phyloP scores from a whole-genome alignment of 805 yeast genomes.

The Huiozyma sinensis region DNA sequence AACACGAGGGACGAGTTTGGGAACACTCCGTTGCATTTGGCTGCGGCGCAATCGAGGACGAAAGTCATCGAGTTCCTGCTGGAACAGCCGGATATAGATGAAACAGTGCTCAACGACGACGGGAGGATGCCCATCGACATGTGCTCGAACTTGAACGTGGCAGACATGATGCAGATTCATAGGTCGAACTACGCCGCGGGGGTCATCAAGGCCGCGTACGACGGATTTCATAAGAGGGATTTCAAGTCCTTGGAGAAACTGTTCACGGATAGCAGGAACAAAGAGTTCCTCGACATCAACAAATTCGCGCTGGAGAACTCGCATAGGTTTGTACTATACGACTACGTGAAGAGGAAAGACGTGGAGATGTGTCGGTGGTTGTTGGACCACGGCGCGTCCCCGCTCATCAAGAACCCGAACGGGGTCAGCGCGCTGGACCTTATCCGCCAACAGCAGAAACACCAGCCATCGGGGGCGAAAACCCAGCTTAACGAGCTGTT shows the following conservation, averaged over 20 bases:
- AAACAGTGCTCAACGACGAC: constrained; percentile 61
- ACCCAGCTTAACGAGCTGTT: constrained; percentile 46
- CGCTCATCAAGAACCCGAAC: constrained; percentile 68
- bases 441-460: constrained; percentile 32
- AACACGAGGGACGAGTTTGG: constrained; percentile 73
- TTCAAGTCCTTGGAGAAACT: constrained; percentile 52
- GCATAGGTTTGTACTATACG: constrained; percentile 86
- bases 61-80: constrained; percentile 67
- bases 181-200: constrained; percentile 71
- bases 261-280: constrained; percentile 60
- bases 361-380: constrained; percentile 79
- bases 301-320: constrained; percentile 80
- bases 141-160: constrained; percentile 49
- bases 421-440: constrained; percentile 78
- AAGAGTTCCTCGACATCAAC: constrained; percentile 76
- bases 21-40: constrained; percentile 85
- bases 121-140: constrained; percentile 77
- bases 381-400: constrained; percentile 87
- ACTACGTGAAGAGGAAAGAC: constrained; percentile 68
- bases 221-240: constrained; percentile 59
- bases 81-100: constrained; percentile 58
- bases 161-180: constrained; percentile 64
- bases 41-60: constrained; percentile 60
- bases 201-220: constrained; percentile 55
- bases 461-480: constrained; percentile 20